Evolutionary conservation across 148 eudicot species (phyloP).

Genomic region (Amaranthus palmeri): DNA sequence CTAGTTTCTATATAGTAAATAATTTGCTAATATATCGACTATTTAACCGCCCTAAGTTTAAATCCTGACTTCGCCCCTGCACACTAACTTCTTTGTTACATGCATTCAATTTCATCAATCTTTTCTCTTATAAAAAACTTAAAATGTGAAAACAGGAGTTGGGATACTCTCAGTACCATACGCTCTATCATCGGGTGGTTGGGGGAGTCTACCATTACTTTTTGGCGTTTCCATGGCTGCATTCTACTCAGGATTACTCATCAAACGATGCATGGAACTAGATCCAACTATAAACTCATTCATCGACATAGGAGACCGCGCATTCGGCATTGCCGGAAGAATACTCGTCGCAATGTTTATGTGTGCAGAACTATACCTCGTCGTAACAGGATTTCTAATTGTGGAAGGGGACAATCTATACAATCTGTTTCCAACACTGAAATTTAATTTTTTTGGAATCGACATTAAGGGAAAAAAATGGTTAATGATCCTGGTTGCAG

Average conservation of each 20-base stretch:
- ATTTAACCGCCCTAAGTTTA: too few relatives aligned
- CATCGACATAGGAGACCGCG: constrained; percentile 9
- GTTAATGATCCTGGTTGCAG: constrained; percentile 29
- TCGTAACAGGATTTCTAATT: constrained; percentile 40
- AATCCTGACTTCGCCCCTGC: too few relatives aligned
- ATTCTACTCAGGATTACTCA: not conserved
- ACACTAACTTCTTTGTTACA: not conserved
- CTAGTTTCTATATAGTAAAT: too few relatives aligned
- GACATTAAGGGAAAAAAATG: constrained; percentile 28
- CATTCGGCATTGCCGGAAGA: constrained; percentile 3
- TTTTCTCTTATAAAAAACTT: not conserved
- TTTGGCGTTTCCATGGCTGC: constrained; percentile 6
- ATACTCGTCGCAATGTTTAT: constrained; percentile 24
- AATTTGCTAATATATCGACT: too few relatives aligned
- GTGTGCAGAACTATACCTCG: constrained; percentile 39
- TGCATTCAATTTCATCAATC: not conserved
- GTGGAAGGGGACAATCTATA: constrained; percentile 46
- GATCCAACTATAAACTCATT: constrained; percentile 2
- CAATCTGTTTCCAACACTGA: constrained; percentile 25
- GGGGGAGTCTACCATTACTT: not conserved
- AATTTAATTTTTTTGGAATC: constrained; percentile 21
- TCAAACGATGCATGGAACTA: constrained; percentile 5
- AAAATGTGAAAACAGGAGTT: constrained; percentile 23
- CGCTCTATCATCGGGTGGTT: constrained; percentile 11
- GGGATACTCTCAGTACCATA: constrained; percentile 9